A percentile compares a stretch with the other conserved stretches of the same genome.
Evolutionary conservation across 345 rosid genomes (phyloP).

Genomic region (Populus tremula): DNA sequence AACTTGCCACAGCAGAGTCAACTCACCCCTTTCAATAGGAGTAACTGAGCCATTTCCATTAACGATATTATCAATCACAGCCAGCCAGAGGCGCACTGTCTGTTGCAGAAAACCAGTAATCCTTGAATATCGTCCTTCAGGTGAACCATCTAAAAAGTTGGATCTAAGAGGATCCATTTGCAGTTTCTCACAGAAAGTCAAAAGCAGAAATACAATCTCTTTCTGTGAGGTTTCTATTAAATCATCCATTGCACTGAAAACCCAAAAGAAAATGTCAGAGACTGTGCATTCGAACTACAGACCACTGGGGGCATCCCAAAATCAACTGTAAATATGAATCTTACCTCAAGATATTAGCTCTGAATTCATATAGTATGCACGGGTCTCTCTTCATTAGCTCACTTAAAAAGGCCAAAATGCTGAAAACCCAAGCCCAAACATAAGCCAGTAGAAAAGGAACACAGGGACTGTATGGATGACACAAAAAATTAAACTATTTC

Average conservation of each 20-base stretch:
- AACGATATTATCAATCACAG: constrained; percentile 31
- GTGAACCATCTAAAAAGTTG: constrained; percentile 34
- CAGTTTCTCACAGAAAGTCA: constrained; percentile 55
- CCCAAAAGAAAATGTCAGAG: constrained; percentile 26
- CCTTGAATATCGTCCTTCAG: constrained; percentile 38
- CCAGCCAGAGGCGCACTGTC: constrained; percentile 30
- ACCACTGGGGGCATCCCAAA: background rate
- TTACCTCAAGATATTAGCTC: constrained; percentile 61
- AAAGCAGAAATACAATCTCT: constrained; percentile 57
- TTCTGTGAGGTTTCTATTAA: constrained; percentile 54
- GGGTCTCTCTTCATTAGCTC: constrained; percentile 57
- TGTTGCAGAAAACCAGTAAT: constrained; percentile 44
- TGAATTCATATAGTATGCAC: constrained; percentile 42
- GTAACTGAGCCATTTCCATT: constrained; percentile 28
- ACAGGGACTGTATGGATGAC: constrained; percentile 1
- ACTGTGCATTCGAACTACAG: constrained; percentile 3
- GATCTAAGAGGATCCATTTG: constrained; percentile 36
- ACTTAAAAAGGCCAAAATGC: constrained; percentile 59
- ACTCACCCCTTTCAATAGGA: constrained; percentile 33
- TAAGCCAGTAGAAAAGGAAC: constrained; percentile 15
- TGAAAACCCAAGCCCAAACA: constrained; percentile 31
- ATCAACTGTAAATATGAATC: background rate
- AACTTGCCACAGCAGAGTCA: constrained; percentile 72
- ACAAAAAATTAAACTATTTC: constrained; percentile 6
- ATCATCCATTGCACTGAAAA: constrained; percentile 67